Evolutionary conservation across 345 rosid genomes (phyloP).

Genomic region (Lumnitzera littorea): DNA sequence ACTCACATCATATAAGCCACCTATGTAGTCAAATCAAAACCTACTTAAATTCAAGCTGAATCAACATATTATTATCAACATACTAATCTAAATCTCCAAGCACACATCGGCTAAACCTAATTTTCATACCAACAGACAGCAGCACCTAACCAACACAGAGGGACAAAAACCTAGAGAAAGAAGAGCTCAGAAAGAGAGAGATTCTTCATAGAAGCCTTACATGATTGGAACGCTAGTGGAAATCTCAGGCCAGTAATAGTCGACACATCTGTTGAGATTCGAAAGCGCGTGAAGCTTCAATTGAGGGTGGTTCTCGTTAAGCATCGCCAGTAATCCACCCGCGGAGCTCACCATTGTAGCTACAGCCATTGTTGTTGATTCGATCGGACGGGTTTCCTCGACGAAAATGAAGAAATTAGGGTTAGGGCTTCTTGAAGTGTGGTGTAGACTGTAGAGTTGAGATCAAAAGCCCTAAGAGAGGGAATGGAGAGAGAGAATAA

Average conservation of each 20-base stretch:
- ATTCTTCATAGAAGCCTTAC: slow-evolving; percentile 28
- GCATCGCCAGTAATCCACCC: slow-evolving; percentile 93
- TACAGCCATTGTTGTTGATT: slow-evolving; percentile 33
- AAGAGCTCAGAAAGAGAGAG: background rate
- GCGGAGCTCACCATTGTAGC: slow-evolving; percentile 84
- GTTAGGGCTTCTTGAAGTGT: background rate
- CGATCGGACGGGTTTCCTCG: background rate
- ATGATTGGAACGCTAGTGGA: slow-evolving; percentile 95
- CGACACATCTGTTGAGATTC: slow-evolving; percentile 78
- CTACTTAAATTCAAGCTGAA: too few species aligned
- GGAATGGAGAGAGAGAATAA: background rate
- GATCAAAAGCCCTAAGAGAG: slow-evolving; percentile 4
- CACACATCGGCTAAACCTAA: too few species aligned
- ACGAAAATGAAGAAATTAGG: background rate
- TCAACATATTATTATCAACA: too few species aligned
- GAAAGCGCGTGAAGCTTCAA: slow-evolving; percentile 89
- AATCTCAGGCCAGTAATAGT: slow-evolving; percentile 98
- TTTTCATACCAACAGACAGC: too few species aligned
- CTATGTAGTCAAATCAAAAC: too few species aligned
- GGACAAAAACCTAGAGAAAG: background rate
- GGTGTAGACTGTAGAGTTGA: background rate
- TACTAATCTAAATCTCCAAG: too few species aligned
- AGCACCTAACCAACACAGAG: too few species aligned
- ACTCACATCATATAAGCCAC: too few species aligned
- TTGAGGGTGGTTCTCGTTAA: slow-evolving; percentile 71